Percentiles rank a stretch among this genome's conserved stretches.
Evolutionary conservation across 257 asterid genomes (phyloP).

Genomic region (Forsythia viridissima): DNA sequence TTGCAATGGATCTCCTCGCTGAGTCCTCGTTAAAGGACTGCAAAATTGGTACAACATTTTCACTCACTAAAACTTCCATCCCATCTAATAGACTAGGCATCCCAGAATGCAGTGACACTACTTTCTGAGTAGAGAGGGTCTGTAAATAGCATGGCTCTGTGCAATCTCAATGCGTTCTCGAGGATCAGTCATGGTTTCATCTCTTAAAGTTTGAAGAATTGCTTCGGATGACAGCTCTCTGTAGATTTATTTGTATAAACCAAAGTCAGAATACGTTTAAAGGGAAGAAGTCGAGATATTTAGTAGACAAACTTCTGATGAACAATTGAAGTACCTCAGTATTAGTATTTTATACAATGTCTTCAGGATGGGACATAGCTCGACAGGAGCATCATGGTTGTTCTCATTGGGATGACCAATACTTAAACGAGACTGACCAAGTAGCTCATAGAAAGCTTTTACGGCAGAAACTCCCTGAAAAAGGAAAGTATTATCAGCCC

Average conservation of each 20-base stretch:
- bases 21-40: no score
- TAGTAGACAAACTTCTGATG: background rate
- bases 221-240: slow-evolving; percentile 68
- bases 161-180: slow-evolving; percentile 91
- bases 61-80: background rate
- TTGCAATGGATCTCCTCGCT: no score
- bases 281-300: background rate
- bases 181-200: slow-evolving; percentile 87
- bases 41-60: background rate
- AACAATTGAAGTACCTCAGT: slow-evolving; percentile 28
- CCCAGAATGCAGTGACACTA: slow-evolving; percentile 2
- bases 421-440: slow-evolving; percentile 69
- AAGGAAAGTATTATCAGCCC: background rate
- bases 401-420: slow-evolving; percentile 59
- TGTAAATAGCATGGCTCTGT: slow-evolving; percentile 69
- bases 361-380: slow-evolving; percentile 89
- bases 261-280: background rate
- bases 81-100: background rate
- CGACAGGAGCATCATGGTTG: slow-evolving; percentile 72
- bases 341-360: slow-evolving; percentile 73
- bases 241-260: background rate
- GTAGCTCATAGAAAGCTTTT: slow-evolving; percentile 86
- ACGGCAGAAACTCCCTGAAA: slow-evolving; percentile 94
- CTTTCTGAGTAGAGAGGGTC: slow-evolving; percentile 76
- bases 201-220: slow-evolving; percentile 85